Percentiles rank a stretch among this genome's conserved stretches.
Conservation (phyloP, 192 early-diverging fungal genomes). For the Thoreauomyces humboldtii region DNA sequence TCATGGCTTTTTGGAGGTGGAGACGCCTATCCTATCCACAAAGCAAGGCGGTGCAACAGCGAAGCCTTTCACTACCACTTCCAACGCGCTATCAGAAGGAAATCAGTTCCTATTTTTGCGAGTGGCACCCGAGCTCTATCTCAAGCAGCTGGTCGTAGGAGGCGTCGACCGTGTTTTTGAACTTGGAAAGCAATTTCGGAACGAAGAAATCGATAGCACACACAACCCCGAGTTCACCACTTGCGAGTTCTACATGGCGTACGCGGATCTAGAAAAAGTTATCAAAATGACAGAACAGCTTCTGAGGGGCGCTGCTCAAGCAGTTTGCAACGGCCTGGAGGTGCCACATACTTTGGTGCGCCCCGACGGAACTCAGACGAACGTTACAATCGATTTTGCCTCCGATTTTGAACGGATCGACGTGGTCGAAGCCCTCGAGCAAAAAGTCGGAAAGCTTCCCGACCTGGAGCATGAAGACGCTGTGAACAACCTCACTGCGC, state of each 20-base stretch:
- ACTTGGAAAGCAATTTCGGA: constrained; percentile 87
- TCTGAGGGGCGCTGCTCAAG: constrained; percentile 45
- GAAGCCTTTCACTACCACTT: constrained; percentile 70
- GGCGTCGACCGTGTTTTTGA: constrained; percentile 83
- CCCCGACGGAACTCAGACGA: constrained; percentile 11
- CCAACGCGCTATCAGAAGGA: constrained; percentile 48
- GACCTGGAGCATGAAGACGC: constrained; percentile 19
- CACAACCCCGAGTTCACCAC: constrained; percentile 93
- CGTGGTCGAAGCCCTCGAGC: constrained; percentile 25
- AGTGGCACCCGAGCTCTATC: constrained; percentile 80
- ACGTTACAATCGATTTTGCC: constrained; percentile 30
- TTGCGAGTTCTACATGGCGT: constrained; percentile 85
- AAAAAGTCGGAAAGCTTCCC: constrained; percentile 22
- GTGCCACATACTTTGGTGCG: neutral
- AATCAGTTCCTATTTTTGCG: constrained; percentile 70
- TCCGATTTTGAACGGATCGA: constrained; percentile 27
- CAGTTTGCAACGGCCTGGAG: neutral
- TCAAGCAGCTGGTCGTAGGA: constrained; percentile 82
- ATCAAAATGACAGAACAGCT: constrained; percentile 71
- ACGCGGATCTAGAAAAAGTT: constrained; percentile 64
- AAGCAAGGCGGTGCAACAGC: constrained; percentile 80
- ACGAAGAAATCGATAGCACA: constrained; percentile 81
- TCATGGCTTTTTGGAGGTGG: constrained; percentile 75
- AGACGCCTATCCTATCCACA: constrained; percentile 75
- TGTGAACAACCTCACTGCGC: constrained; percentile 26